These are phyloP conservation scores for Hirschfeldia incana DNA, from an alignment of 345 rosid genomes.

Conservation along the genomic window DNA sequence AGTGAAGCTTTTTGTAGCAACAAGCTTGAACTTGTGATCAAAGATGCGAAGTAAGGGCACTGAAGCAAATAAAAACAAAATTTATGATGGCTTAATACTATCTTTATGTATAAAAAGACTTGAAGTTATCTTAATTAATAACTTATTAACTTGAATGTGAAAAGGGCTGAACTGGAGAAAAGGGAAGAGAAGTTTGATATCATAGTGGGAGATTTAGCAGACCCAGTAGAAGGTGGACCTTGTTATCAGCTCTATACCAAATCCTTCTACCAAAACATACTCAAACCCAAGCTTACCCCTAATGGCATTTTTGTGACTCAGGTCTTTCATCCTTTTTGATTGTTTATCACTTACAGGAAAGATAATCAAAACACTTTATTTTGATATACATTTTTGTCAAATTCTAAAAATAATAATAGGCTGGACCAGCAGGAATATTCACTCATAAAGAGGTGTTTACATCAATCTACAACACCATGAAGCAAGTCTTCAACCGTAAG, in stretches of 20 bases:
- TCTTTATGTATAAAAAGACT: not conserved
- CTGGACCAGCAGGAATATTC: conserved; percentile 97
- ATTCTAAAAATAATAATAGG: conserved; percentile 40
- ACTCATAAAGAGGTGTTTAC: conserved; percentile 93
- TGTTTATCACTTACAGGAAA: not conserved
- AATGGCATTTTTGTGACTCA: conserved; percentile 93
- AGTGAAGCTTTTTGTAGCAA: conserved; percentile 71
- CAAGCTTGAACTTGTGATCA: conserved; percentile 77
- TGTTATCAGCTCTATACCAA: conserved; percentile 97
- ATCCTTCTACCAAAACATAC: conserved; percentile 71
- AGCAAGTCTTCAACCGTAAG: conserved; percentile 91
- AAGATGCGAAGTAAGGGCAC: conserved; percentile 76
- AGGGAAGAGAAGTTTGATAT: conserved; percentile 78
- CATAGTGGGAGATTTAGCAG: conserved; percentile 95
- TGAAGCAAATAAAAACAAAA: not conserved
- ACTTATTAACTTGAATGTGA: not conserved
- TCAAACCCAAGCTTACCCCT: conserved; percentile 76
- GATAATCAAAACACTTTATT: not conserved
- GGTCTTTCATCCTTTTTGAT: conserved; percentile 40
- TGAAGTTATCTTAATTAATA: not conserved
- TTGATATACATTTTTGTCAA: not conserved
- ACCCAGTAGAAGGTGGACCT: conserved; percentile 97
- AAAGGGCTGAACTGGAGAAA: conserved; percentile 77
- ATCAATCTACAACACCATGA: conserved; percentile 87
- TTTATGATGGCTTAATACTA: not conserved